Evolutionary conservation across 2,329 filamentous ascomycete genomes (phyloP), one percentile per base, ranked within the genome.

Genomic region (Myriosclerotinia scirpicola): DNA sequence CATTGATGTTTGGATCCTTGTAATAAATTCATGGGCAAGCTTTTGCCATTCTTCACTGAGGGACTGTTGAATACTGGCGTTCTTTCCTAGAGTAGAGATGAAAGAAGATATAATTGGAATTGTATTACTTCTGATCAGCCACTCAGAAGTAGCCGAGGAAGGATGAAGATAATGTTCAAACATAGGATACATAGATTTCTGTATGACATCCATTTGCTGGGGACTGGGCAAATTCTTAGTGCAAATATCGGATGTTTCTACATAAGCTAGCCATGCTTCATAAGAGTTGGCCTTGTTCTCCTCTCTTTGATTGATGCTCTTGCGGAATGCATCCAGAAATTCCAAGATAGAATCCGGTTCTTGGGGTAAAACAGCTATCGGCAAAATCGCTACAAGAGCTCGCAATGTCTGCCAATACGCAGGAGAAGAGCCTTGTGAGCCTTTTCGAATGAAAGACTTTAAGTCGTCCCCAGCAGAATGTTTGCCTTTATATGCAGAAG

Each of bases 221-320:
- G 80, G 77, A 9, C 82, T 77, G 0, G 81, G 69, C 5, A 85
- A 78, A 11, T 76, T 79, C 42, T 75, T 78, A 20, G 84, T 74
- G 20, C 91, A 80, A 69, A 84, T 81, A 52, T 83, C 81, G 2
- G 85, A 81, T 1, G 87, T 81, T 15, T 87, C 84, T 22, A 93
- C 84, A 75, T 96, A 98, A 17, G 87, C 85, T 38, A 83, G 85
- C 88, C 92, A 97, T 9, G 90, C 91, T 59, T 84, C 81, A 5
- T 84, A 81, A 1, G 87, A 82, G 73, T 93, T 91, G 48, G 83
- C 81, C 15, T 86, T 85, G 1, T 88, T 86, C 74, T 97, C 94
- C 46, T 95, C 91, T 70, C 89, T 88, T 65, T 84, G 86, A 1
- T 84, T 83, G 9, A 97, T 84, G 0, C 93, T 93, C 46, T 83